A percentile compares a stretch with the other conserved stretches of the same genome.
phyloP scores from a whole-genome alignment of 2,329 filamentous ascomycete species.

The Periconia macrospinosa region DNA sequence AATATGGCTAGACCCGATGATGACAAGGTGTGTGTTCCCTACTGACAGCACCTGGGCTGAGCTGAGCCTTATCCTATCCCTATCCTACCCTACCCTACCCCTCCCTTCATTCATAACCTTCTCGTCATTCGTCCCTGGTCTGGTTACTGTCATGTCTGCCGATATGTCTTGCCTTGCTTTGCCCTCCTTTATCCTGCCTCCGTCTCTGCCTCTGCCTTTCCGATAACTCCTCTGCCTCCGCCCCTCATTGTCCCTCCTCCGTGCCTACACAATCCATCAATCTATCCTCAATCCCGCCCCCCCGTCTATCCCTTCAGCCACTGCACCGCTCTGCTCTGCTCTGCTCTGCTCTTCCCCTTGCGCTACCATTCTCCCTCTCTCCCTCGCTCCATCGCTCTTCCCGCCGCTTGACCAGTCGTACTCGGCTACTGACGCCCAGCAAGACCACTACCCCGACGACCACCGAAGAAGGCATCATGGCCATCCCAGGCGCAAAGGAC shows the following conservation, averaged over 20 bases:
- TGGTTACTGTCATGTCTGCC: not conserved
- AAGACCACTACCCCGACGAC: conserved; percentile 14
- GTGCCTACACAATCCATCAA: too few relatives aligned
- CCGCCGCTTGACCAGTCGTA: too few relatives aligned
- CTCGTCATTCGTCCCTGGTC: conserved; percentile 2
- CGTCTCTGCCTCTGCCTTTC: conserved; percentile 3
- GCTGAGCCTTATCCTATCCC: conserved; percentile 11
- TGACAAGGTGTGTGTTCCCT: conserved; percentile 42
- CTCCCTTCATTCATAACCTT: not conserved
- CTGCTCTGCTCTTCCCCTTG: too few relatives aligned
- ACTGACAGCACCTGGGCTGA: conserved; percentile 6
- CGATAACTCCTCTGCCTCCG: too few relatives aligned
- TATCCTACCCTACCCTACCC: too few relatives aligned
- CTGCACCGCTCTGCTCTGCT: too few relatives aligned
- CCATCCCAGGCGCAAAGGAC: conserved; percentile 67
- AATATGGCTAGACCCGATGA: conserved; percentile 38
- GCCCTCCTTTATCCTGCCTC: not conserved
- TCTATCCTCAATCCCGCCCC: too few relatives aligned
- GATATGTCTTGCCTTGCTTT: not conserved
- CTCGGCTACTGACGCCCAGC: conserved; percentile 7
- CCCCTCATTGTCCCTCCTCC: too few relatives aligned
- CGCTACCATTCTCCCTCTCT: not conserved
- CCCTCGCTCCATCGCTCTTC: not conserved
- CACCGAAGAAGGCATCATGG: conserved; percentile 38
- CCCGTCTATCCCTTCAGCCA: too few relatives aligned